Evolutionary conservation across 805 yeast species (phyloP).

Genomic region (Komagataella kurtzmanii): DNA sequence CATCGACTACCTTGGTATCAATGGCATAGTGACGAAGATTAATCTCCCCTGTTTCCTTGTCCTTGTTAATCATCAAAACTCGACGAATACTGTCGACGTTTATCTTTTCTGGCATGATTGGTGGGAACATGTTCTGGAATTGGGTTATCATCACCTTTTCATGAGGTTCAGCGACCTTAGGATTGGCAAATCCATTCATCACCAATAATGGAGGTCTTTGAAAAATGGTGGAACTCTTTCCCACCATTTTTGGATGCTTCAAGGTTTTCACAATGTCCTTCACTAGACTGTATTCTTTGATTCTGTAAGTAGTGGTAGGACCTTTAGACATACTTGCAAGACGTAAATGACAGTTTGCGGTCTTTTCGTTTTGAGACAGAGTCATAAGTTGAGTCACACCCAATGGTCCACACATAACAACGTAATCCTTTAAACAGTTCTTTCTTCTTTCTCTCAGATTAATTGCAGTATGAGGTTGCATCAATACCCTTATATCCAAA

Average conservation of each 20-base stretch:
- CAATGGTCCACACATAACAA: conserved; percentile 98
- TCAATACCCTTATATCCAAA: conserved; percentile 71
- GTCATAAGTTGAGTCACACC: conserved; percentile 84
- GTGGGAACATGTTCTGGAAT: conserved; percentile 93
- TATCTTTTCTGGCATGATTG: conserved; percentile 77
- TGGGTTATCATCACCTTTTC: conserved; percentile 80
- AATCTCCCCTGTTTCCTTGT: conserved; percentile 54
- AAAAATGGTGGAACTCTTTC: conserved; percentile 50
- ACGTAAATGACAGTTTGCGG: conserved; percentile 74
- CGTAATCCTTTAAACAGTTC: conserved; percentile 79
- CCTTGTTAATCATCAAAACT: conserved; percentile 72
- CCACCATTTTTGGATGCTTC: conserved; percentile 67
- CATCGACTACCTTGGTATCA: conserved; percentile 74
- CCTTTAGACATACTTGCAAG: conserved; percentile 86
- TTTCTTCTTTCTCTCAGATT: conserved; percentile 75
- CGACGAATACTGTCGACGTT: conserved; percentile 65
- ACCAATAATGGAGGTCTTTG: conserved; percentile 81
- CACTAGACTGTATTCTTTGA: conserved; percentile 63
- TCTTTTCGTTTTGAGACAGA: conserved; percentile 66
- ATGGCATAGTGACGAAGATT: conserved; percentile 86
- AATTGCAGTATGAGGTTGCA: conserved; percentile 96
- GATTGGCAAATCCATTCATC: conserved; percentile 77
- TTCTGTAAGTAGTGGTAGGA: conserved; percentile 79
- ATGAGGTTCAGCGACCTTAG: conserved; percentile 46
- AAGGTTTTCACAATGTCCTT: conserved; percentile 65